Percentiles rank a stretch among this genome's conserved stretches.
phyloP scores from a whole-genome alignment of 495 filamentous ascomycete species.

The Rostrohypoxylon terebratum region DNA sequence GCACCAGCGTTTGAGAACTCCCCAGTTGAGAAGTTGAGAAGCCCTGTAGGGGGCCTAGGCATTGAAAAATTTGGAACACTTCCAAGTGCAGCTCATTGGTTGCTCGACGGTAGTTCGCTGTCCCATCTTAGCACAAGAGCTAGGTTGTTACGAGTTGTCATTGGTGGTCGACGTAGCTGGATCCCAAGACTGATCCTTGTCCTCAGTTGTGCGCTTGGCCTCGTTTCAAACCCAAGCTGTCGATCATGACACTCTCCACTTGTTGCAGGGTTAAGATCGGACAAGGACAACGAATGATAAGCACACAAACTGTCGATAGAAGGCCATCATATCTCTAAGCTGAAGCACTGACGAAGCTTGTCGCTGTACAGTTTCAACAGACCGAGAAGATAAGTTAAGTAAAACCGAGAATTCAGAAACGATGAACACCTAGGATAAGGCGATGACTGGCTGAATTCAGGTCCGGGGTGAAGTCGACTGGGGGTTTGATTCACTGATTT shows the following conservation, averaged over 20 bases:
- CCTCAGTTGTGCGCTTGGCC: constrained; percentile 34
- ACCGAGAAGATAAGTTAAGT: constrained; percentile 7
- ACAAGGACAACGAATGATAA: constrained; percentile 31
- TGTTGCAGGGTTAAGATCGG: constrained; percentile 32
- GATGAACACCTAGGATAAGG: background rate
- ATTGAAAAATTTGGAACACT: constrained; percentile 21
- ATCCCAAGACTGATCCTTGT: constrained; percentile 30
- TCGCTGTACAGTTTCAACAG: constrained; percentile 20
- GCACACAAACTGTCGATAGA: constrained; percentile 10
- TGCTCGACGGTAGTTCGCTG: constrained; percentile 11
- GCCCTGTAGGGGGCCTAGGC: constrained; percentile 2
- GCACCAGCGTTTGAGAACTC: constrained; percentile 3
- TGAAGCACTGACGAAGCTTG: constrained; percentile 12
- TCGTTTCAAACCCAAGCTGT: constrained; percentile 36
- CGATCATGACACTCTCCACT: constrained; percentile 36
- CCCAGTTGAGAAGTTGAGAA: constrained; percentile 9
- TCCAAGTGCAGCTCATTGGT: constrained; percentile 20
- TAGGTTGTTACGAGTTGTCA: constrained; percentile 27
- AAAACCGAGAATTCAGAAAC: constrained; percentile 1
- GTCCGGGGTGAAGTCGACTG: constrained; percentile 7
- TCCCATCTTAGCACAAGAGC: constrained; percentile 25
- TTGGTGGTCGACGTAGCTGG: constrained; percentile 28
- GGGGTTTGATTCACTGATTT: constrained; percentile 21
- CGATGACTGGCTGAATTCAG: constrained; percentile 1
- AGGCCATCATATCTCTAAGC: constrained; percentile 2